Conservation (phyloP, 1,284 basidiomycete genomes). For the Apiotrichum gamsii region DNA sequence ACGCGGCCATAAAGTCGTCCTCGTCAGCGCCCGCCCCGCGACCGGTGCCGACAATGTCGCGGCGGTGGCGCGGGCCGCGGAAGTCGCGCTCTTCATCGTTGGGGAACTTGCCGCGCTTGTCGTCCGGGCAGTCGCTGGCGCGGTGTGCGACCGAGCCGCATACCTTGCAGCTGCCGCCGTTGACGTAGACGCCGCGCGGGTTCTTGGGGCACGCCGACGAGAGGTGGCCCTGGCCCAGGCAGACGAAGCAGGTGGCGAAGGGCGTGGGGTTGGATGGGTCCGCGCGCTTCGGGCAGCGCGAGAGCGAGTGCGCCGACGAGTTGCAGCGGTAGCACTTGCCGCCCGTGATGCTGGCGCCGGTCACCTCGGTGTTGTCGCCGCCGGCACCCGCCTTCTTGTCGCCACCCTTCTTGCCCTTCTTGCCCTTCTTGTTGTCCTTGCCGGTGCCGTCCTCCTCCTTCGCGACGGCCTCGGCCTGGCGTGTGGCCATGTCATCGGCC, state of each 20-base stretch:
- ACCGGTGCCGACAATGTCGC: constrained; percentile 20
- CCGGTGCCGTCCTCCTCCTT: constrained; percentile 14
- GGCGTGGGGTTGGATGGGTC: constrained; percentile 68
- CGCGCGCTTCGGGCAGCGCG: constrained; percentile 63
- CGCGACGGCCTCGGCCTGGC: constrained; percentile 14
- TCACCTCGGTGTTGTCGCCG: constrained; percentile 5
- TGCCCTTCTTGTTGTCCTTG: constrained; percentile 17
- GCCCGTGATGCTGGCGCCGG: constrained; percentile 46
- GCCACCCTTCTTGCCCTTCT: constrained; percentile 18
- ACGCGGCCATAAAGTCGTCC: constrained; percentile 81
- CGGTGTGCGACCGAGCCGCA: constrained; percentile 79
- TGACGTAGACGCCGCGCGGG: constrained; percentile 77
- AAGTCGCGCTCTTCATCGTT: background rate
- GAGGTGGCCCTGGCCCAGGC: constrained; percentile 70
- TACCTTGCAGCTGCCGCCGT: constrained; percentile 83
- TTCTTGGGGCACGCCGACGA: constrained; percentile 77
- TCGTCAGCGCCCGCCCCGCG: constrained; percentile 69
- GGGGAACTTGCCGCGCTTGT: constrained; percentile 3
- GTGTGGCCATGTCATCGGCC: constrained; percentile 8
- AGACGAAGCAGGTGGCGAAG: constrained; percentile 88
- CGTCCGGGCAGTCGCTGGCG: constrained; percentile 66
- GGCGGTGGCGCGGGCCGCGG: background rate
- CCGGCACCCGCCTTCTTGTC: constrained; percentile 21
- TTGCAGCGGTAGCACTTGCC: constrained; percentile 86
- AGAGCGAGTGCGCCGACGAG: constrained; percentile 68